Evolutionary conservation across 192 early-diverging fungal species (phyloP), one percentile per base, ranked within the genome.

Genomic region (Mortierella alpina): DNA sequence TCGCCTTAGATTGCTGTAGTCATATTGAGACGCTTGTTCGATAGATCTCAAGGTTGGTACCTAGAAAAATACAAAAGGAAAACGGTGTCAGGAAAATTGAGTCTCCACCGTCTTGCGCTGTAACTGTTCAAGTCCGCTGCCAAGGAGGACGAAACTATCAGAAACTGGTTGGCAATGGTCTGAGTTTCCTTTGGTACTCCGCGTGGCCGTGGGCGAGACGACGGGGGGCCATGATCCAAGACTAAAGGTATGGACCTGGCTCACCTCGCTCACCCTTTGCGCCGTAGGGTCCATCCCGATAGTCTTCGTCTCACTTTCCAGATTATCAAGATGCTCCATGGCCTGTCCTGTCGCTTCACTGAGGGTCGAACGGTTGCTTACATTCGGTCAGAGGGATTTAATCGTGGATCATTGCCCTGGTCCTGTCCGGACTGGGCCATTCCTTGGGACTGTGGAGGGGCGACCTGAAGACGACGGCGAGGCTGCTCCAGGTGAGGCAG

Each of bases 331-430:
- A 31, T 31, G 31, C 31, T 31, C 31, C 31, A 51, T 60, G 58
- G 15, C n/a, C 39, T 18, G 57, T 60, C 12, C 18, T 48, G 22
- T 12, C 6, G 41, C 31, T 31, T 1, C 31, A 31, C 3, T 31
- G 31, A 31, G 31, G 31, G 10, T 57, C 13, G n/a, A 20, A 2
- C 22, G 42, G 22, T 20, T 13, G 5, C 63, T 73, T 73, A 73
- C 71, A 73, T 65, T 53, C 71, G 71, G 56, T 73, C 71, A 17
- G 71, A 64, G 8, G 45, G 71, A 51, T 73, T 73, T 64, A 65
- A 54, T 54, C 71, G 71, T 49, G 71, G 71, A 59, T 73, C 71
- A 39, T 65, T 65, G 59, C 59, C 68, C 20, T 72, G 70, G 46
- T 73, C 71, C 54, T 59, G 53, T 53, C 71, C 63, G 14, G 65